phyloP scores from a whole-genome alignment of 2,329 filamentous ascomycete species.

The Sarocladium oryzae region DNA sequence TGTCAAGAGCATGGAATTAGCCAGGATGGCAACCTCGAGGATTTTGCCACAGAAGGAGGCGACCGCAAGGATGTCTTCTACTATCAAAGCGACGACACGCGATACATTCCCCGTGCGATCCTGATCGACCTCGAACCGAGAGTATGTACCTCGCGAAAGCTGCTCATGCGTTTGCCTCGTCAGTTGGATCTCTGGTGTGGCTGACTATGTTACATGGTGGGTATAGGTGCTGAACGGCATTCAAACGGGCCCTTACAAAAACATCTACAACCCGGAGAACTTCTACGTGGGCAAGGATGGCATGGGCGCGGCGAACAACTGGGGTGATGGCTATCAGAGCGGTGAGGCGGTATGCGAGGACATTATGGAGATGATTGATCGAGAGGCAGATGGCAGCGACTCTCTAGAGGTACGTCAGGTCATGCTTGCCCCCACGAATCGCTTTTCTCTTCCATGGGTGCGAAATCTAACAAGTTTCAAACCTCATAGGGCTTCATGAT shows the following conservation, averaged over 20 bases:
- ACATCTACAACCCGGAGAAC: slow-evolving; percentile 99
- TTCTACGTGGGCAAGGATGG: slow-evolving; percentile 96
- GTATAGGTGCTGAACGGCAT: slow-evolving; percentile 76
- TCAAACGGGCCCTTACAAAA: slow-evolving; percentile 88
- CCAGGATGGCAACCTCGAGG: slow-evolving; percentile 92
- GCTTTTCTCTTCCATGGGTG: too few species aligned
- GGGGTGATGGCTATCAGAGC: slow-evolving; percentile 92
- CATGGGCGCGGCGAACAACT: slow-evolving; percentile 93
- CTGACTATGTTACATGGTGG: not conserved
- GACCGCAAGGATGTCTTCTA: slow-evolving; percentile 99
- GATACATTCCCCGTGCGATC: slow-evolving; percentile 95
- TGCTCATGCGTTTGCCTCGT: not conserved
- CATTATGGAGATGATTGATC: slow-evolving; percentile 98
- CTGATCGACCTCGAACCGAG: slow-evolving; percentile 91
- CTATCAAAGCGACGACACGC: slow-evolving; percentile 97
- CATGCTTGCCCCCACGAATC: not conserved
- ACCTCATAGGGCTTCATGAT: slow-evolving; percentile 91
- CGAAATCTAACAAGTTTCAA: too few species aligned
- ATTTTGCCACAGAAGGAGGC: slow-evolving; percentile 95
- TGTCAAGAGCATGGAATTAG: slow-evolving; percentile 98
- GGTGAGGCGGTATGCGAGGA: slow-evolving; percentile 91
- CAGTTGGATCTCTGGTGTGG: too few species aligned
- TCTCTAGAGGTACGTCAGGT: slow-evolving; percentile 65
- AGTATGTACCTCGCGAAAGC: slow-evolving; percentile 35
- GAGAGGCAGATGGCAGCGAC: slow-evolving; percentile 95